Percentiles rank a stretch among this genome's conserved stretches.
Evolutionary conservation across 805 yeast genomes (phyloP).

Genomic region (Candida easanensis): DNA sequence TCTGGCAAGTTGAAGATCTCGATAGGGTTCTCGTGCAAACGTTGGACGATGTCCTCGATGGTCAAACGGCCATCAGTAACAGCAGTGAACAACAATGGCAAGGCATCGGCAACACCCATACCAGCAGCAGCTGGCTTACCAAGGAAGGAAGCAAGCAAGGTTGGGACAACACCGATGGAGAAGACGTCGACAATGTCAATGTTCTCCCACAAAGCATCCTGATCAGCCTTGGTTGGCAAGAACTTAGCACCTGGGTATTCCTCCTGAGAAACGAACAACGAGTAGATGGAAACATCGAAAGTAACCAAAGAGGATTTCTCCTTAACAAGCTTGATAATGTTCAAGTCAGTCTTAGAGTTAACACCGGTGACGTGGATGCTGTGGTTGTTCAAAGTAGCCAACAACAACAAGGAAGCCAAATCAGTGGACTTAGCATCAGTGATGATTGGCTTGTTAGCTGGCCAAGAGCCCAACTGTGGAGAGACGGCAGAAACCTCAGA

Average conservation of each 20-base stretch:
- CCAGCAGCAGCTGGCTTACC: conserved; percentile 66
- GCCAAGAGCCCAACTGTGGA: conserved; percentile 82
- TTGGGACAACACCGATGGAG: conserved; percentile 80
- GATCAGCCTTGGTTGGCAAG: conserved; percentile 81
- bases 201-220: conserved; percentile 76
- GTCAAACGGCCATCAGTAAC: conserved; percentile 72
- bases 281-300: conserved; percentile 81
- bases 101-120: conserved; percentile 72
- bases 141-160: conserved; percentile 62
- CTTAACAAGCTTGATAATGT: conserved; percentile 81
- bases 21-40: conserved; percentile 80
- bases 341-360: conserved; percentile 74
- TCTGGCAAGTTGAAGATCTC: conserved; percentile 79
- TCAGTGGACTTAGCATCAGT: conserved; percentile 93
- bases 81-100: conserved; percentile 81
- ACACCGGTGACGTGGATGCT: conserved; percentile 88
- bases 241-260: conserved; percentile 68
- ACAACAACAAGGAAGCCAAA: conserved; percentile 84
- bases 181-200: conserved; percentile 77
- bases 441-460: conserved; percentile 74
- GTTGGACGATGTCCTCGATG: conserved; percentile 64
- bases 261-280: conserved; percentile 72
- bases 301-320: conserved; percentile 79
- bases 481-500: conserved; percentile 73
- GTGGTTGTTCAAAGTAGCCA: conserved; percentile 84